Evolutionary conservation across 192 early-diverging fungal species (phyloP), one percentile per base, ranked within the genome.

Genomic region (Rhizophlyctis rosea): DNA sequence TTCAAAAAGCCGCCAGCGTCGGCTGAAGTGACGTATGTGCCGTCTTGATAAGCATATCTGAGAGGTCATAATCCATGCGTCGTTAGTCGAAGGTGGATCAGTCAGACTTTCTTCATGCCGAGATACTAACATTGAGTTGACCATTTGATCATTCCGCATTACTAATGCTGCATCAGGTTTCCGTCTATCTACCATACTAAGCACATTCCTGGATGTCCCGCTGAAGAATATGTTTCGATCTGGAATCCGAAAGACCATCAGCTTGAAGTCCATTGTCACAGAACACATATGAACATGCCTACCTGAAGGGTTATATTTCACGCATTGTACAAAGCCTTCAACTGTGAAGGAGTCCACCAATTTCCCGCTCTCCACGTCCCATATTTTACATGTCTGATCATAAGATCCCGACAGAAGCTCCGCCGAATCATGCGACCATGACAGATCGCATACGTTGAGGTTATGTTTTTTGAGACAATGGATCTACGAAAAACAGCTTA

Each of bases 1-100:
- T 96, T 95, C 13, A 98, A 64, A 57, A 81, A 83, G n/a, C 95
- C 95, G 1, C 79, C 67, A 5, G 88, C 88, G 72, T 98, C 95
- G 21, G 91, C 92, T 0, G 93, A 86, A 28, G 90, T 72, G 51
- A 91, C 86, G 56, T 83, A 81, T 21, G 78, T 55, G 18, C 86
- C 88, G 55, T 93, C 88, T 4, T 77, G 78, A 65, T 80, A 90
- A 7, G 90, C 86, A 24, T 69, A 76, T 47, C 76, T 77, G 34
- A 11, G 24, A 0, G 56, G 56, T 18, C 39, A 18, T 7, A 44
- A 44, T 18, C 39, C 48, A 44, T 44, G 7, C 14, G 1, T n/a
- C n/a, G n/a, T n/a, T n/a, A n/a, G n/a, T 44, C 39, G 39, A 44
- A 44, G 39, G 39, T 18, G 18, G 18, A 13, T 44, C 13, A 55